A percentile compares a stretch with the other conserved stretches of the same genome.
Conservation (phyloP, 2,329 filamentous ascomycete species). For the Cryphonectria nitschkei region DNA sequence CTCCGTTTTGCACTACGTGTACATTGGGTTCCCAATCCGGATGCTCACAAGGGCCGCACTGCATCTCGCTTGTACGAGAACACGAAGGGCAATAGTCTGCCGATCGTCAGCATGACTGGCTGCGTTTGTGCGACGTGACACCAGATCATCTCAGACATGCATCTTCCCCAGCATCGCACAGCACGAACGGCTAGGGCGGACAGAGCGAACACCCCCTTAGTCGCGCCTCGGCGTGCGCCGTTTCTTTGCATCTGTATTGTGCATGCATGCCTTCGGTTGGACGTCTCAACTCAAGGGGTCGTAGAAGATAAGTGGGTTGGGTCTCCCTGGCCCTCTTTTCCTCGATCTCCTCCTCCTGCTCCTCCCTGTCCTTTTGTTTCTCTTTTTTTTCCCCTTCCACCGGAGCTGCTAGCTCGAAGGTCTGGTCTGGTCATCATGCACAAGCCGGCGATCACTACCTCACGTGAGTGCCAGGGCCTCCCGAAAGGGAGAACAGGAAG, state of each 20-base stretch:
- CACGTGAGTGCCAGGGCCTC: not conserved
- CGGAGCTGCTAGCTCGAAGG: not conserved
- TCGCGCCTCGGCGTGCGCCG: not conserved
- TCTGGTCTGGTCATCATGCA: not conserved
- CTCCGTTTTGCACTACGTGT: not conserved
- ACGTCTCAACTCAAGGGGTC: not conserved
- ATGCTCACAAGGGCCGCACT: not conserved
- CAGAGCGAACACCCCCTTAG: not conserved
- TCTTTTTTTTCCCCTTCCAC: too few species aligned
- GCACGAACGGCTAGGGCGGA: not conserved
- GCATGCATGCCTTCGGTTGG: not conserved
- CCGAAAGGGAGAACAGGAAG: not conserved
- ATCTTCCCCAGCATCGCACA: not conserved
- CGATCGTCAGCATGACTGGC: not conserved
- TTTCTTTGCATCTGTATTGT: not conserved
- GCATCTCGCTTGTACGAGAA: not conserved
- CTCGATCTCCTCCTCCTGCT: not conserved
- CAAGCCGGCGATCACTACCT: not conserved
- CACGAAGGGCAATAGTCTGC: not conserved
- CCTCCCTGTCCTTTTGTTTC: not conserved
- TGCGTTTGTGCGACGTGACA: not conserved
- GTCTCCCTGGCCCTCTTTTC: not conserved
- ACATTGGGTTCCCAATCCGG: not conserved
- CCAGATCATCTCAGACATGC: conserved; percentile 11
- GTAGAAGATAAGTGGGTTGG: not conserved